These are phyloP conservation scores for Aspergillus sp. DNA, from an alignment of 2,329 filamentous ascomycete species.

Conservation along the genomic window DNA sequence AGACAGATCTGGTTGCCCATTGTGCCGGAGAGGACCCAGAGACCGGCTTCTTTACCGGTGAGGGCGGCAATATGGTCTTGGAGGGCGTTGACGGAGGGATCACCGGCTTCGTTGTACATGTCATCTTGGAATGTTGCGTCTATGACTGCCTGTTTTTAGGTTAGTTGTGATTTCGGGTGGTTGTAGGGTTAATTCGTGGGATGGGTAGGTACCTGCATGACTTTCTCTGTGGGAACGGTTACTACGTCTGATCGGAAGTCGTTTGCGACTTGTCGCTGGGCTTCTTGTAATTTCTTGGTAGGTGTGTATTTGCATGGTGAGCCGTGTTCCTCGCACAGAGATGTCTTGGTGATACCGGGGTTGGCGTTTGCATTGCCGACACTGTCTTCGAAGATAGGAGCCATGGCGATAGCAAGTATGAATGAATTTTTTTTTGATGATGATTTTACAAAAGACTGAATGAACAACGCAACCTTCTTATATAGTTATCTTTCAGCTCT, in stretches of 20 bases:
- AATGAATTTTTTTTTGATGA: too few relatives aligned
- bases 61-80: constrained; percentile 24
- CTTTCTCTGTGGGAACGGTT: constrained; percentile 19
- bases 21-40: constrained; percentile 32
- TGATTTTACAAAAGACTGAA: too few relatives aligned
- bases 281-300: too few relatives aligned
- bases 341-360: too few relatives aligned
- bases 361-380: too few relatives aligned
- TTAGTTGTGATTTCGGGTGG: not conserved
- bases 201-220: constrained; percentile 18
- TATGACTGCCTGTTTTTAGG: constrained; percentile 1
- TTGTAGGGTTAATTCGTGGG: not conserved
- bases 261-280: too few relatives aligned
- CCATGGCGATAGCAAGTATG: too few relatives aligned
- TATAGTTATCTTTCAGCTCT: too few relatives aligned
- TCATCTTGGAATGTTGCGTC: constrained; percentile 30
- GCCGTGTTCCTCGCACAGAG: too few relatives aligned
- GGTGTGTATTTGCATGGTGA: too few relatives aligned
- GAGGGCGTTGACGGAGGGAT: constrained; percentile 20
- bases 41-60: constrained; percentile 27
- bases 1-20: constrained; percentile 36
- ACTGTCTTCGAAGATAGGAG: too few relatives aligned
- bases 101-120: constrained; percentile 27
- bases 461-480: too few relatives aligned
- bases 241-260: constrained; percentile 24